Evolutionary conservation across 305 asterid species (phyloP).

Genomic region (Fraxinus xanthoxyloides): DNA sequence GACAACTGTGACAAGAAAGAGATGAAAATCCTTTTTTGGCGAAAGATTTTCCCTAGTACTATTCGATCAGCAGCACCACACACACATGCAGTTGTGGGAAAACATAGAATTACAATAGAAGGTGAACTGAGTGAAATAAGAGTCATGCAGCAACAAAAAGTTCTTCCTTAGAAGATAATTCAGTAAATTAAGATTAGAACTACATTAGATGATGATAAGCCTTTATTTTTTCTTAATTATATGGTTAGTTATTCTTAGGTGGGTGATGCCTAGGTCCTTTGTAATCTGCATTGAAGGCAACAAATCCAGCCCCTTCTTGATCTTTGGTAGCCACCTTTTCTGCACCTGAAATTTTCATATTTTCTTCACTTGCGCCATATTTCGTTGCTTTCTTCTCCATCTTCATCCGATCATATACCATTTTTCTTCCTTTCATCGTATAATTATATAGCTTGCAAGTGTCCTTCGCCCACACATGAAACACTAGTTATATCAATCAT

Average conservation of each 20-base stretch:
- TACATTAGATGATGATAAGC: neutral
- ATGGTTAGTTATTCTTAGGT: constrained; percentile 46
- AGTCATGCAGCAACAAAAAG: neutral
- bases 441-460: no score
- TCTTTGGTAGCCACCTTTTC: constrained; percentile 7
- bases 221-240: neutral
- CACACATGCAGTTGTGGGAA: no score
- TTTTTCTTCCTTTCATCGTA: constrained; percentile 23
- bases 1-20: no score
- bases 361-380: neutral
- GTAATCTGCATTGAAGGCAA: constrained; percentile 55
- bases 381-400: constrained; percentile 8
- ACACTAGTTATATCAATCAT: neutral
- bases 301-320: constrained; percentile 31
- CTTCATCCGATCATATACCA: constrained; percentile 9
- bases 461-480: neutral
- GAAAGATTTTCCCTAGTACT: no score
- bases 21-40: no score
- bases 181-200: neutral
- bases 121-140: neutral
- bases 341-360: constrained; percentile 16
- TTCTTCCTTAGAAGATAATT: neutral
- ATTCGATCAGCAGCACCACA: no score
- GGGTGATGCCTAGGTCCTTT: constrained; percentile 61
- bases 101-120: neutral